Evolutionary conservation across 1,139 yeast genomes (phyloP), one percentile per base, ranked within the genome.

Genomic region (Taphrina deformans): DNA sequence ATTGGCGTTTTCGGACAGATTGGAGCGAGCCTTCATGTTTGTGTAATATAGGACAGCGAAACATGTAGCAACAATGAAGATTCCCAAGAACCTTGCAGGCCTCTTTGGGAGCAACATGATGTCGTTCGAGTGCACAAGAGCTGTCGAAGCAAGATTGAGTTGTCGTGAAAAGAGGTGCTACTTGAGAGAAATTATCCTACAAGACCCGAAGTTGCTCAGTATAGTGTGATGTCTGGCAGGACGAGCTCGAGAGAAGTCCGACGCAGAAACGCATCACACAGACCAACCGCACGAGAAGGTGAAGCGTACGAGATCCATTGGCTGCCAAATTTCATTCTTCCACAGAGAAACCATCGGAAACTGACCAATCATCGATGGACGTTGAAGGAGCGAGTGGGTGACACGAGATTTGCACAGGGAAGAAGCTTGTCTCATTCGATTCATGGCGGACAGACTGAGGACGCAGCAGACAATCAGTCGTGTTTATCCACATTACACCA

Each of bases 1-100:
- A 26, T 59, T 50, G 6, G 63, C 63, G 40, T 59, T 38, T 10
- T 59, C 56, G 4, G 63, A 38, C 10, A 58, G 55, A 23, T 12
- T 24, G 7, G 62, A 53, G 7, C 23, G 48, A 9, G 58, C 24
- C 21, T 21, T 7, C 4, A 18, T 6, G 9, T 10, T 23, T 23
- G 48, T 16, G 48, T 38, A 53, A 23, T 31, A 51, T 12, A 51
- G 44, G 7, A 51, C 12, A 10, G 35, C 21, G 10, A 51, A 10
- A 23, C 48, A 21, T n/a, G 27, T 16, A 1, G 41, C 24, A n/a
- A 51, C 35, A n/a, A 33, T 7, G 12, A 18, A 7, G n/a, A 51
- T 10, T 4, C 10, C 41, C 12, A 51, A 9, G 23, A 23, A 51
- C 21, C 55, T 9, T 14, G 31, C 38, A 16, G 55, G 26, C 18